Base-by-base conservation (phyloP, 441 rosid species). In the Gossypium lobatum region DNA sequence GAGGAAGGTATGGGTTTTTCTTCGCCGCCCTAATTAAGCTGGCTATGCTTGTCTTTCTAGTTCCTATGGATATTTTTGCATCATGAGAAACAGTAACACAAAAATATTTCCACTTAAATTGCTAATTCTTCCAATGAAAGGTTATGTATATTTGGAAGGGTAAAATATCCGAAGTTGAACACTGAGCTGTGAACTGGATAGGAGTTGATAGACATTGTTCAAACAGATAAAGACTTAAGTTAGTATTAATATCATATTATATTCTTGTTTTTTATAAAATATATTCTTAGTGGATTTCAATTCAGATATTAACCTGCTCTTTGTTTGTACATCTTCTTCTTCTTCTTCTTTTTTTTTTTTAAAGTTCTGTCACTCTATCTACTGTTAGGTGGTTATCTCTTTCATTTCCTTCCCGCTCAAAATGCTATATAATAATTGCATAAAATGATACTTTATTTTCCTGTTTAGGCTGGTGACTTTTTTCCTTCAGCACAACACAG, bases 401-500 rank as follows among this genome's bases (percentile, higher is more conserved):
- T 72, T 60, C 16, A 59, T n/a, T 72, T 37, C 14, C 28, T 55
- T 70, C 7, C 26, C 2, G 61, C 54, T 26, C 31, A 26, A 26
- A 26, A 3, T 46, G 42, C 64, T 39, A 23, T 20, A 14, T 48
- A 48, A 48, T 48, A 8, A 14, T 37, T 25, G 6, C 55, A 17
- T 60, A 61, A 23, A 34, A 6, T 61, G 25, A 60, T 72, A 61
- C 9, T 26, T 10, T 25, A 3, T 69, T 78, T 71, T 62, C 75
- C 17, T 70, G 52, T 75, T 77, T 75, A 93, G 97, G 96, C 91
- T 83, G 93, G 91, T 73, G 98, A 86, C 78, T 83, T 89, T 77
- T 90, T 90, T 77, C 71, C 87, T 80, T 86, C 90, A 55, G 93
- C 92, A 71, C 86, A 86, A 73, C 83, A 71, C 73, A 82, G 80